Evolutionary conservation across 129 eudicot genomes (phyloP).

Genomic region (Tanacetum coccineum): DNA sequence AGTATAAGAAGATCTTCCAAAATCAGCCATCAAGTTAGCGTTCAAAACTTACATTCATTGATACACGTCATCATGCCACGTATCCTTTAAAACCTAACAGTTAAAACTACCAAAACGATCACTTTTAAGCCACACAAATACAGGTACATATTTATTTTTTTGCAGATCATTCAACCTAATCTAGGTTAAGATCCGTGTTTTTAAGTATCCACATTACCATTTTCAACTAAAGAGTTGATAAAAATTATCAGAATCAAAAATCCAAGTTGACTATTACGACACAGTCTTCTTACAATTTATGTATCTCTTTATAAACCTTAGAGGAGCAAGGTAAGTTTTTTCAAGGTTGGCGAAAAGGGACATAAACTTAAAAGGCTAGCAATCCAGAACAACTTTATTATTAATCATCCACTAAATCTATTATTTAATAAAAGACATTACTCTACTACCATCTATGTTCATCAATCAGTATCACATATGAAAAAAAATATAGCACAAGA

Average conservation of each 20-base stretch:
- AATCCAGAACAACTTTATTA: neutral
- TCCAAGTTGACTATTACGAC: constrained; percentile 7
- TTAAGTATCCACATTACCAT: constrained; percentile 1
- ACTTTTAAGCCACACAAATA: constrained; percentile 8
- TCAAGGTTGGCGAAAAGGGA: neutral
- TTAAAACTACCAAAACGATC: neutral
- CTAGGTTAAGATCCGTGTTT: constrained; percentile 11
- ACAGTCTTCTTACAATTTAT: neutral
- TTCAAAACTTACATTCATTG: neutral
- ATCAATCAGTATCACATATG: neutral
- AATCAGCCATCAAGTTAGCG: constrained; percentile 2
- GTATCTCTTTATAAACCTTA: constrained; percentile 6
- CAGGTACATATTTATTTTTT: neutral
- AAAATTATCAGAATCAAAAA: neutral
- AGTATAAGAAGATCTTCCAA: constrained; percentile 4
- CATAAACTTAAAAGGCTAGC: neutral
- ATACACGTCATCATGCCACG: no score
- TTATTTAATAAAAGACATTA: neutral
- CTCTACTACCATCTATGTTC: constrained; percentile 5
- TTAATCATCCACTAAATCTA: constrained; percentile 5
- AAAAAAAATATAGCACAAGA: neutral
- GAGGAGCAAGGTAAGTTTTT: neutral
- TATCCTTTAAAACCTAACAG: neutral
- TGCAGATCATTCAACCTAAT: neutral
- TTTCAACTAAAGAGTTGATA: constrained; percentile 15